These are phyloP conservation scores for Cryphonectria nitschkei DNA, from an alignment of 2,329 filamentous ascomycete species.

Conservation along the genomic window DNA sequence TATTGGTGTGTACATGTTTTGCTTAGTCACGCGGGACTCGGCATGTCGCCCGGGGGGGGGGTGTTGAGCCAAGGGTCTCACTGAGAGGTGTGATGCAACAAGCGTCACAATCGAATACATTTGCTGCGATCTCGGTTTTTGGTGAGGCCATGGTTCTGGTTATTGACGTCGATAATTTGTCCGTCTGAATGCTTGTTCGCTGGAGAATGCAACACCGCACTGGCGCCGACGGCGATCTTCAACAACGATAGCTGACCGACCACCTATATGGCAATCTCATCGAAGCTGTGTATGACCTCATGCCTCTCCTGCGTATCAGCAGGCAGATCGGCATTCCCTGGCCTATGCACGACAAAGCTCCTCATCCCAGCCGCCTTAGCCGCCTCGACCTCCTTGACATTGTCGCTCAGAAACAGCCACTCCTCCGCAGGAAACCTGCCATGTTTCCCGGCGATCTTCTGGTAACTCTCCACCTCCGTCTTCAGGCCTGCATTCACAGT, in stretches of 20 bases:
- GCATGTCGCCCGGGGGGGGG: neutral
- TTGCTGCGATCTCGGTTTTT: neutral
- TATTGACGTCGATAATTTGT: neutral
- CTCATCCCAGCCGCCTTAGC: conserved; percentile 66
- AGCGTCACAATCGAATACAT: neutral
- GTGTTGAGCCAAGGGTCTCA: neutral
- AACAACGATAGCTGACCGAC: conserved; percentile 8
- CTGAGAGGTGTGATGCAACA: neutral
- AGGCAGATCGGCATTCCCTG: conserved; percentile 70
- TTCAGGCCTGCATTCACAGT: conserved; percentile 81
- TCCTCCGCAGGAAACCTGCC: conserved; percentile 51
- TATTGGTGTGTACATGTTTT: neutral
- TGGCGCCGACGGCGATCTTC: neutral
- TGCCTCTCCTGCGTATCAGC: conserved; percentile 40
- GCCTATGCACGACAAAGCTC: conserved; percentile 64
- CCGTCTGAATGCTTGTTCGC: neutral
- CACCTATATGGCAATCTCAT: conserved; percentile 31
- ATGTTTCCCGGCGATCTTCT: conserved; percentile 59
- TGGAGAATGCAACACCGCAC: neutral
- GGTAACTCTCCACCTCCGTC: conserved; percentile 68
- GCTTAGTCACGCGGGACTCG: conserved; percentile 19
- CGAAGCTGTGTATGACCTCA: conserved; percentile 39
- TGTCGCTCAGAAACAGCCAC: conserved; percentile 83
- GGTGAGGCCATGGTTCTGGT: neutral
- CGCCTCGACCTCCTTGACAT: conserved; percentile 69